Base-by-base conservation (phyloP, 2,329 filamentous ascomycete species). In the Sporothrix inflata region DNA sequence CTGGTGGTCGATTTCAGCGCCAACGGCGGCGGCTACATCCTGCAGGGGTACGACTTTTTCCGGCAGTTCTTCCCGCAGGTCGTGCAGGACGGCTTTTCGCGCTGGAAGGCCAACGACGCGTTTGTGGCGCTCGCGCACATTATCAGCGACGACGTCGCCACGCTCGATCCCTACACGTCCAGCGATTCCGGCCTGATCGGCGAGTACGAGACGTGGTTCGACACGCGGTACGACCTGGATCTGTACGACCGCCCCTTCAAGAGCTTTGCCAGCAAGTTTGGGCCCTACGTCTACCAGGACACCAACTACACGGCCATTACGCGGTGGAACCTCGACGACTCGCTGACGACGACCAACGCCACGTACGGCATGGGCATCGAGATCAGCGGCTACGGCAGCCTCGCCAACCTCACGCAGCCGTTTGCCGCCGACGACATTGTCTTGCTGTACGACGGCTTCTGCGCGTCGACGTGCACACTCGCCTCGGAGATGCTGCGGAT, bases 31-130 rank as follows among this genome's bases (percentile, higher is more conserved):
- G 89, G 89, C 30, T 84, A 83, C 16, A 86, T 90, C 60, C 77
- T 89, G 8, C 83, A 86, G n/a, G 89, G 87, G 19, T 89, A 88
- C 75, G 88, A 90, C 76, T 82, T 91, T 34, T 90, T 90, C 80
- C 86, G 87, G 70, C 80, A 86, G 77, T 81, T 89, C 0, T 86
- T 87, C 79, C 83, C 83, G 4, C 75, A 79, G 14, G 80, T 84
- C 1, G 11, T 67, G 55, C 71, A 74, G 12, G 80, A 81, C 4
- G 79, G 81, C 6, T 82, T 84, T 75, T 84, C 74, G 68, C 74
- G 85, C 73, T 82, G 82, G 82, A 65, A 63, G 55, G 69, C 51
- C 51, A 73, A 70, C 70, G 76, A 79, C 6, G 80, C 83, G 24
- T 87, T 85, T 60, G 76, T 83, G 14, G 82, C 81, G 5, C 80